Conservation (phyloP, 2,329 filamentous ascomycete genomes). For the Xylaria digitata region DNA sequence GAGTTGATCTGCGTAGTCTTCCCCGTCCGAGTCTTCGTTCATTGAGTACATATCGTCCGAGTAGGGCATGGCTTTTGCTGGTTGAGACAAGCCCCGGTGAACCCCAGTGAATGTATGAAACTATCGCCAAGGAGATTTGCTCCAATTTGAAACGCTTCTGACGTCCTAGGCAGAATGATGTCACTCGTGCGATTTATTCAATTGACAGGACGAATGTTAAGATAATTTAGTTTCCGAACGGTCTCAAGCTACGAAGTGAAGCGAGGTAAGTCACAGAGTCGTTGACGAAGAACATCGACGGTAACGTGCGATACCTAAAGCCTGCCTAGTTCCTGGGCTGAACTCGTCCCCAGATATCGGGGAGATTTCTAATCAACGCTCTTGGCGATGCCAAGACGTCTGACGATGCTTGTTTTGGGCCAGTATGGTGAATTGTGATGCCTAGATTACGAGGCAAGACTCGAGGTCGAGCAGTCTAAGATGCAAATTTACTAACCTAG, state of each 20-base stretch:
- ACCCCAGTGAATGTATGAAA: slow-evolving; percentile 44
- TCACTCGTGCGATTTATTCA: slow-evolving; percentile 21
- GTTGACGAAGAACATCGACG: neutral
- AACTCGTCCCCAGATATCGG: slow-evolving; percentile 17
- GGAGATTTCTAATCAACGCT: slow-evolving; percentile 15
- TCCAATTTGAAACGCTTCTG: slow-evolving; percentile 43
- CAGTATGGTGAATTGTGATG: slow-evolving; percentile 12
- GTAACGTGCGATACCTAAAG: neutral
- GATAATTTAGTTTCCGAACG: neutral
- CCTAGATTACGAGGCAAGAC: slow-evolving; percentile 26
- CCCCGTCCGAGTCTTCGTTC: slow-evolving; percentile 48
- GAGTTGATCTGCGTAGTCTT: slow-evolving; percentile 53
- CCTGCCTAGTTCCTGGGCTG: neutral
- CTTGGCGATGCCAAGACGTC: slow-evolving; percentile 26
- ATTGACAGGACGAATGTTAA: slow-evolving; percentile 9
- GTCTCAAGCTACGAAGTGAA: slow-evolving; percentile 3
- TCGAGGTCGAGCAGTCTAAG: slow-evolving; percentile 8
- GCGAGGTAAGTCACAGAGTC: slow-evolving; percentile 7
- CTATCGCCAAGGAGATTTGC: slow-evolving; percentile 46
- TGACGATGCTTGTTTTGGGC: slow-evolving; percentile 8
- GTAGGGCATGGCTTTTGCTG: slow-evolving; percentile 57
- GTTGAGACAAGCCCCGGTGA: slow-evolving; percentile 42
- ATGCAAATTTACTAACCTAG: slow-evolving; percentile 16
- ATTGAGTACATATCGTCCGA: slow-evolving; percentile 61
- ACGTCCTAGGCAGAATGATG: slow-evolving; percentile 37